Evolutionary conservation across 2,329 filamentous ascomycete species (phyloP).

Genomic region (Ophiostoma novo-ulmi): DNA sequence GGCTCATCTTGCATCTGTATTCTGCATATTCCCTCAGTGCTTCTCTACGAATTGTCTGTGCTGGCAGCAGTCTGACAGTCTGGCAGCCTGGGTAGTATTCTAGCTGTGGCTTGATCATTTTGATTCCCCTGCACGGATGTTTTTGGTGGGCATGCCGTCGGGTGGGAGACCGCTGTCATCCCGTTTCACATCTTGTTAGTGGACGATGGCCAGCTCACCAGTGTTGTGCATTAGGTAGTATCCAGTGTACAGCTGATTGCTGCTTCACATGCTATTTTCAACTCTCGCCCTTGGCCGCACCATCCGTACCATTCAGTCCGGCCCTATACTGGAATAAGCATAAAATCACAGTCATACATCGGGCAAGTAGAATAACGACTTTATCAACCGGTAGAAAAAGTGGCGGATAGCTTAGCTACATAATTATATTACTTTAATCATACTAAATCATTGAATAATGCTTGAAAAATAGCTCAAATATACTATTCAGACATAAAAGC

Average conservation of each 20-base stretch:
- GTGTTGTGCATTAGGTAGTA: background rate
- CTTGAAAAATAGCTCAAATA: background rate
- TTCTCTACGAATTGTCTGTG: background rate
- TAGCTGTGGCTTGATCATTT: background rate
- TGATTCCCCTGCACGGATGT: background rate
- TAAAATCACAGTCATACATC: background rate
- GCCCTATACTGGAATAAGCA: background rate
- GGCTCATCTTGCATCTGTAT: background rate
- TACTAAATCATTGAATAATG: background rate
- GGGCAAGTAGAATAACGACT: constrained; percentile 6
- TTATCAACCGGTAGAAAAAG: background rate
- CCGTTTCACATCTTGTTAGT: background rate
- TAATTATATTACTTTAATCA: background rate
- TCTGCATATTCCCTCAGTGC: background rate
- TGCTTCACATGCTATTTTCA: constrained; percentile 4
- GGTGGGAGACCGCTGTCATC: background rate
- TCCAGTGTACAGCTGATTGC: background rate
- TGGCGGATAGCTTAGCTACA: background rate
- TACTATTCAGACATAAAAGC: background rate
- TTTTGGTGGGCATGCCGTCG: background rate
- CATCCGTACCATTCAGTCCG: background rate
- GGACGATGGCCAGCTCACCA: background rate
- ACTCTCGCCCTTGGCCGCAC: constrained; percentile 3
- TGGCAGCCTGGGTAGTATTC: background rate
- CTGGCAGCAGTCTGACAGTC: no score